Conservation (phyloP, 2,329 filamentous ascomycete genomes). For the Pyricularia sp. region DNA sequence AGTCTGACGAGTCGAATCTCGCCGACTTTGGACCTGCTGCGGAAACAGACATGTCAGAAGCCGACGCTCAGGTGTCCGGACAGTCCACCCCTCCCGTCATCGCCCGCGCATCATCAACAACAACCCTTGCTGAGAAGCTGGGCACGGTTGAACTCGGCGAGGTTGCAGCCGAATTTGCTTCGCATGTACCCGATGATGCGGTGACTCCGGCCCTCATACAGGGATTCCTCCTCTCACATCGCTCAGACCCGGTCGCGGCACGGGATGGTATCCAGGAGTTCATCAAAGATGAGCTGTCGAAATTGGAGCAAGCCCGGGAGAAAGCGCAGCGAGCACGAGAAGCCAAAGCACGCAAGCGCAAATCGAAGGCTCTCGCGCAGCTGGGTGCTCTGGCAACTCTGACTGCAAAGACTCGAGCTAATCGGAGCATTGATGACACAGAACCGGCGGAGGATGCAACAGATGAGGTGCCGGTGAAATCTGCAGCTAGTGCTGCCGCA, state of each 20-base stretch:
- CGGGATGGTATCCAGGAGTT: background rate
- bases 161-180: slow-evolving; percentile 41
- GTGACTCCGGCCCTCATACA: slow-evolving; percentile 38
- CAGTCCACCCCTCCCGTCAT: slow-evolving; percentile 6
- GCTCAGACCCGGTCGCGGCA: background rate
- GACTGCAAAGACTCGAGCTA: background rate
- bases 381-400: background rate
- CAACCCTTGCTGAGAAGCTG: background rate
- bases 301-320: background rate
- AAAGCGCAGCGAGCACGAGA: background rate
- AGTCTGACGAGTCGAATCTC: slow-evolving; percentile 13
- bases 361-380: background rate
- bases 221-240: slow-evolving; percentile 31
- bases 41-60: background rate
- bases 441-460: background rate
- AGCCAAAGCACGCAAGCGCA: background rate
- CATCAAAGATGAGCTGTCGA: background rate
- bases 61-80: background rate
- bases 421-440: background rate
- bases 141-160: slow-evolving; percentile 18
- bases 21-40: background rate
- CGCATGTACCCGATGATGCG: slow-evolving; percentile 31
- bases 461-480: background rate
- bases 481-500: background rate
- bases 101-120: slow-evolving; percentile 4